Evolutionary conservation across 148 eudicot genomes (phyloP).

Genomic region (Nyssa sinensis): DNA sequence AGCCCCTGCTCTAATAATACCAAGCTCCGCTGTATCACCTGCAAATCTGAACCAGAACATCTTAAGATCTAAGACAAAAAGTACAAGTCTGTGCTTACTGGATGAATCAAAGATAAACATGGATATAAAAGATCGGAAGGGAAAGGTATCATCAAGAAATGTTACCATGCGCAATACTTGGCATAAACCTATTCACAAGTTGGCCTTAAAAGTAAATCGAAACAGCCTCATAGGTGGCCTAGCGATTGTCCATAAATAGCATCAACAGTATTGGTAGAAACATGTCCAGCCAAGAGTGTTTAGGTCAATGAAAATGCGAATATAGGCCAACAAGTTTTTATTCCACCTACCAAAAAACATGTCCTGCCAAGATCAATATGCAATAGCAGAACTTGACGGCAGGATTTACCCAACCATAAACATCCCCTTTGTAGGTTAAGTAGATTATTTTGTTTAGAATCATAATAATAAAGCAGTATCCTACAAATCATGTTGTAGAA

Average conservation of each 20-base stretch:
- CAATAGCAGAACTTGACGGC: no score
- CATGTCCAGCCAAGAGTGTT: background rate
- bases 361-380: background rate
- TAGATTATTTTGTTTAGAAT: background rate
- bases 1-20: slow-evolving; percentile 75
- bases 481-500: background rate
- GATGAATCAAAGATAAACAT: no score
- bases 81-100: background rate
- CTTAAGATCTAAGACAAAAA: slow-evolving; percentile 8
- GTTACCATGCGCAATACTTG: no score
- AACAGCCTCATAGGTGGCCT: no score
- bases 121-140: no score
- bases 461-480: background rate
- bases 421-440: no score
- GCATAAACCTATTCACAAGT: no score
- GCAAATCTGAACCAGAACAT: slow-evolving; percentile 64
- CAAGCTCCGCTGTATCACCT: slow-evolving; percentile 86
- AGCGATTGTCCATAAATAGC: background rate
- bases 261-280: background rate
- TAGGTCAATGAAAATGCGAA: no score
- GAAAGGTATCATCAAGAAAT: background rate
- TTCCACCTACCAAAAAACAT: no score
- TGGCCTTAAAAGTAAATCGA: no score
- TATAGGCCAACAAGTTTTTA: no score
- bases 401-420: background rate